Evolutionary conservation across 169 alveolate species (phyloP).

Genomic region (Cryptosporidium bovis): DNA sequence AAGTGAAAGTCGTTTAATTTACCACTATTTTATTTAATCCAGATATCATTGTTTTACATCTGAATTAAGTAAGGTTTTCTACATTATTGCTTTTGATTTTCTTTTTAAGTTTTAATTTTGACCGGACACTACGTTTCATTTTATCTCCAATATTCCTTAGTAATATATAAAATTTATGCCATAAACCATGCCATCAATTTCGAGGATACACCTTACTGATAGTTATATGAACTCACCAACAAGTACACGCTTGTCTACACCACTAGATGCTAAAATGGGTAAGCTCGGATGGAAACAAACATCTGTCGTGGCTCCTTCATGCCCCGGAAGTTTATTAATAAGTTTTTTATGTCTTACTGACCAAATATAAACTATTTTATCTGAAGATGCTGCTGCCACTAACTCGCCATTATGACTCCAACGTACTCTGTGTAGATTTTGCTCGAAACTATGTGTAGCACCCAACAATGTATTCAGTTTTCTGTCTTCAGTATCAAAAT

Average conservation of each 20-base stretch:
- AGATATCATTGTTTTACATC: too few relatives aligned
- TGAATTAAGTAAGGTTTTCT: background rate
- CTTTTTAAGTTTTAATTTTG: background rate
- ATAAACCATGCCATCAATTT: too few relatives aligned
- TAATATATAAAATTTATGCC: background rate
- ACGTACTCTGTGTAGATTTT: slow-evolving; percentile 53
- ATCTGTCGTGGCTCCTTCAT: slow-evolving; percentile 65
- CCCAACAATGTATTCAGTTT: slow-evolving; percentile 61
- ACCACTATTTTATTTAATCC: too few relatives aligned
- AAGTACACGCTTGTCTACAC: slow-evolving; percentile 48
- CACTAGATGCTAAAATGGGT: slow-evolving; percentile 68
- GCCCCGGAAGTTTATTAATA: slow-evolving; percentile 49
- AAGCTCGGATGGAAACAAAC: slow-evolving; percentile 57
- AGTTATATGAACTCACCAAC: slow-evolving; percentile 36
- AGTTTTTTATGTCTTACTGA: slow-evolving; percentile 46
- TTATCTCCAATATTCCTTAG: background rate
- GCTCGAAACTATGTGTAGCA: slow-evolving; percentile 42
- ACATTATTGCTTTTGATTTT: background rate
- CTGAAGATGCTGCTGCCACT: slow-evolving; percentile 71
- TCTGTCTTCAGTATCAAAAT: slow-evolving; percentile 45
- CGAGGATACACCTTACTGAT: too few relatives aligned
- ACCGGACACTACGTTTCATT: background rate
- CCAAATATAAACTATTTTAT: slow-evolving; percentile 50
- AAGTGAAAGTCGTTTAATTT: too few relatives aligned
- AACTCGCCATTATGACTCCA: slow-evolving; percentile 66